phyloP scores from a whole-genome alignment of 495 filamentous ascomycete species.

The Xylaria castorea region DNA sequence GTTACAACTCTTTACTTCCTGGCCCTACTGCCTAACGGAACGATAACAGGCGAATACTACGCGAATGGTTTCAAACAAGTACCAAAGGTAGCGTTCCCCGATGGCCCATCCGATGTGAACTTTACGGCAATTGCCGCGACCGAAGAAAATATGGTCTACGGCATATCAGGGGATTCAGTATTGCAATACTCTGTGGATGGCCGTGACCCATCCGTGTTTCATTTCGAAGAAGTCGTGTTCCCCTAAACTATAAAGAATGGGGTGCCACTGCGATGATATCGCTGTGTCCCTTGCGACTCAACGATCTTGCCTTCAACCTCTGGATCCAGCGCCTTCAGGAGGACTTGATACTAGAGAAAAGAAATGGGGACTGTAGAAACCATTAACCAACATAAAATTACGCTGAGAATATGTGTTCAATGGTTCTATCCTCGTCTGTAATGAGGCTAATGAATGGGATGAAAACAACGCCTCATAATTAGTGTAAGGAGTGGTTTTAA shows the following conservation, averaged over 20 bases:
- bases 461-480: no score
- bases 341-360: no score
- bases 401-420: no score
- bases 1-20: slow-evolving; percentile 33
- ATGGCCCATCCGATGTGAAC: slow-evolving; percentile 29
- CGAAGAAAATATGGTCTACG: slow-evolving; percentile 36
- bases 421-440: no score
- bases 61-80: slow-evolving; percentile 26
- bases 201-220: neutral
- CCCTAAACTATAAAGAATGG: neutral
- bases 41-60: slow-evolving; percentile 29
- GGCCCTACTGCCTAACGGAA: slow-evolving; percentile 26
- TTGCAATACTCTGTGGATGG: slow-evolving; percentile 28
- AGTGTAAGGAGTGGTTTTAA: no score
- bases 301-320: no score
- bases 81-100: slow-evolving; percentile 24
- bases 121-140: slow-evolving; percentile 37
- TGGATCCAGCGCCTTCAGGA: no score
- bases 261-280: no score
- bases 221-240: neutral
- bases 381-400: no score
- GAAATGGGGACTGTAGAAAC: no score
- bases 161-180: slow-evolving; percentile 32
- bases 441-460: no score
- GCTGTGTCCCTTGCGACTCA: no score